Conservation (phyloP, 768 basidiomycete species). For the Serendipita sp. region DNA sequence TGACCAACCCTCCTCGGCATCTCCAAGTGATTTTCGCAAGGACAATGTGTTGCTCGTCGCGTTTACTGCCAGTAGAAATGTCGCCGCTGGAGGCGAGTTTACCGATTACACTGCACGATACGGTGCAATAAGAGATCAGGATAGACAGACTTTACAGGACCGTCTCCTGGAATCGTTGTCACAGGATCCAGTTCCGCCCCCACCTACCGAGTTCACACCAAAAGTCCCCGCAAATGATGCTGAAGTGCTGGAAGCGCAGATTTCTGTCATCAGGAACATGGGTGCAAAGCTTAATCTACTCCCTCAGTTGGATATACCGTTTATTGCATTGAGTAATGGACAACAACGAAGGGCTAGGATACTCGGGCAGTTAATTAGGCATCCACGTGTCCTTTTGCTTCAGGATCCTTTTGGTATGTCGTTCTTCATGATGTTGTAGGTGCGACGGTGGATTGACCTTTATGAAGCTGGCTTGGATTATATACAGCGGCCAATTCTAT, state of each 20-base stretch:
- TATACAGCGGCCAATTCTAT: conserved; percentile 37
- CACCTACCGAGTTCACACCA: not conserved
- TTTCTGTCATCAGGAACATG: conserved; percentile 34
- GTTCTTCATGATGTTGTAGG: too few species aligned
- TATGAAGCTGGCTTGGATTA: conserved; percentile 63
- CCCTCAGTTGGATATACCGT: conserved; percentile 60
- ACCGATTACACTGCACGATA: conserved; percentile 90
- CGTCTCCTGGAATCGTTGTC: conserved; percentile 31
- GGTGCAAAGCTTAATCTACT: conserved; percentile 40
- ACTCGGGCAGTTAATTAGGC: conserved; percentile 50
- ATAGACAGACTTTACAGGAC: conserved; percentile 58
- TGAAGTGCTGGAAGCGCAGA: not conserved
- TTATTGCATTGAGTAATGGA: conserved; percentile 78
- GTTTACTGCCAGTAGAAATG: conserved; percentile 44
- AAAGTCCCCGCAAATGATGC: not conserved
- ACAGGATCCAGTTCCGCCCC: not conserved
- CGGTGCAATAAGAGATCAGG: conserved; percentile 74
- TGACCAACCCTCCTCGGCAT: conserved; percentile 26
- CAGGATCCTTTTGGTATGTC: conserved; percentile 79
- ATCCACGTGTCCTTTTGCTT: conserved; percentile 63
- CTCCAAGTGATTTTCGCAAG: conserved; percentile 15
- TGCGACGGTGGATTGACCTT: not conserved
- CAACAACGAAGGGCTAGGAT: conserved; percentile 82
- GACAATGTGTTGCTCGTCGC: conserved; percentile 40
- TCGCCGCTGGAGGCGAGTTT: conserved; percentile 50